These are phyloP conservation scores for Thielaviopsis populi DNA, from an alignment of 2,329 filamentous ascomycete species.

Conservation along the genomic window DNA sequence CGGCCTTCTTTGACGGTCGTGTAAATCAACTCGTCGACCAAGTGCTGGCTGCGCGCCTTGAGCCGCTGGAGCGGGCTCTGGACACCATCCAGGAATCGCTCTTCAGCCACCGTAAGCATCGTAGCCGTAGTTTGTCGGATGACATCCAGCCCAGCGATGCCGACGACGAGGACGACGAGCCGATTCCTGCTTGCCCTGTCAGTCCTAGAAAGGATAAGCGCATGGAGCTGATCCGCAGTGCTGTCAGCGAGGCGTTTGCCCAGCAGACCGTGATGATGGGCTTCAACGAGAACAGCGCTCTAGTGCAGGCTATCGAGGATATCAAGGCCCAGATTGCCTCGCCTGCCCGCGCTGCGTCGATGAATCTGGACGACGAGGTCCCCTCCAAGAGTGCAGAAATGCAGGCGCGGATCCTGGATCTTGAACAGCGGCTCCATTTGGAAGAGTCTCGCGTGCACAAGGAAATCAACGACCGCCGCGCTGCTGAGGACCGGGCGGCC, in stretches of 20 bases:
- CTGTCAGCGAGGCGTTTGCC: slow-evolving; percentile 58
- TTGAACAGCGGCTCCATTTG: slow-evolving; percentile 40
- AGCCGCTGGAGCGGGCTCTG: slow-evolving; percentile 68
- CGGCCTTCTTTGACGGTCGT: slow-evolving; percentile 78
- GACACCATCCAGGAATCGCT: slow-evolving; percentile 56
- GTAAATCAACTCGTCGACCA: slow-evolving; percentile 75
- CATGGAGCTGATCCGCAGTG: slow-evolving; percentile 64
- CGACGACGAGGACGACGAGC: slow-evolving; percentile 80
- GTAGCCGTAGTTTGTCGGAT: slow-evolving; percentile 52
- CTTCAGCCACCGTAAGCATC: slow-evolving; percentile 43
- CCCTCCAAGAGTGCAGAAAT: slow-evolving; percentile 40
- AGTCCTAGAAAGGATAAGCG: slow-evolving; percentile 68
- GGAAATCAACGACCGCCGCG: slow-evolving; percentile 34
- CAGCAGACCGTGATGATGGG: slow-evolving; percentile 33
- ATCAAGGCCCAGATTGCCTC: slow-evolving; percentile 33
- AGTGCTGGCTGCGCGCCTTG: slow-evolving; percentile 59
- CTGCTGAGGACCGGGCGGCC: slow-evolving; percentile 37
- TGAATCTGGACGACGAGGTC: slow-evolving; percentile 31
- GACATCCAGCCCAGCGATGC: slow-evolving; percentile 72
- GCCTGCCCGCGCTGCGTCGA: slow-evolving; percentile 32
- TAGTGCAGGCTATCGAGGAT: slow-evolving; percentile 50
- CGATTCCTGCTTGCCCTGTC: slow-evolving; percentile 47
- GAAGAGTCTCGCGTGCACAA: slow-evolving; percentile 35
- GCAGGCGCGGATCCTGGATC: slow-evolving; percentile 41
- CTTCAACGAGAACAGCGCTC: slow-evolving; percentile 28